phyloP scores from a whole-genome alignment of 2,329 filamentous ascomycete genomes.

The Westerdykella ornata region DNA sequence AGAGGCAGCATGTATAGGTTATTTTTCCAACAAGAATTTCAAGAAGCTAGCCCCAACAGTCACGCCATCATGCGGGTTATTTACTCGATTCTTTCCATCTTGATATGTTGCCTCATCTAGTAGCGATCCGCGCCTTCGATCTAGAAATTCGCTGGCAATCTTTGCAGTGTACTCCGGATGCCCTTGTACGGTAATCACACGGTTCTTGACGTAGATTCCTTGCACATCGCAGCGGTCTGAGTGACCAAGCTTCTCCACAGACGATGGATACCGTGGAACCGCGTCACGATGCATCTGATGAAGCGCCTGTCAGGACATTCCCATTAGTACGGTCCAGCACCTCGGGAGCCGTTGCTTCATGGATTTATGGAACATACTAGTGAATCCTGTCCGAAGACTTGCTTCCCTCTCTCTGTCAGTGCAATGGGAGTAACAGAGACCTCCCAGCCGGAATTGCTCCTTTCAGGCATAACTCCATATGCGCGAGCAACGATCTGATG shows the following conservation, averaged over 20 bases:
- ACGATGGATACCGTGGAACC: slow-evolving; percentile 54
- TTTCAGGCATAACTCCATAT: slow-evolving; percentile 57
- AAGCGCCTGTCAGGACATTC: slow-evolving; percentile 45
- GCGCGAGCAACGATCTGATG: slow-evolving; percentile 73
- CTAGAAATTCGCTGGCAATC: too few species aligned
- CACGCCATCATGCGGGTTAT: too few species aligned
- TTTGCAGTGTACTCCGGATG: slow-evolving; percentile 84
- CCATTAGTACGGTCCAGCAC: neutral
- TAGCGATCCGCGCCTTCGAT: too few species aligned
- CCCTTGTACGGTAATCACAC: slow-evolving; percentile 67
- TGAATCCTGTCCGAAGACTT: too few species aligned
- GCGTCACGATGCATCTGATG: slow-evolving; percentile 79
- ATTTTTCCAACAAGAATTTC: too few species aligned
- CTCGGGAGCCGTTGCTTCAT: too few species aligned
- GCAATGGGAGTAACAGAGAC: slow-evolving; percentile 61
- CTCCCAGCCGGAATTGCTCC: slow-evolving; percentile 66
- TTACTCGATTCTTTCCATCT: too few species aligned
- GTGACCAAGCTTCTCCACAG: slow-evolving; percentile 54
- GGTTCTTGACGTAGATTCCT: slow-evolving; percentile 60
- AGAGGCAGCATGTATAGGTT: too few species aligned
- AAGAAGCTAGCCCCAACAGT: too few species aligned
- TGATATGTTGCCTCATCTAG: too few species aligned
- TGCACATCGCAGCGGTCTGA: slow-evolving; percentile 62
- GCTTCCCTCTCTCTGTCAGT: slow-evolving; percentile 57
- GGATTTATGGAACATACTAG: too few species aligned